Percentiles rank a stretch among this genome's conserved stretches.
Conservation (phyloP, 257 asterid genomes). For the Nicotiana noctiflora region DNA sequence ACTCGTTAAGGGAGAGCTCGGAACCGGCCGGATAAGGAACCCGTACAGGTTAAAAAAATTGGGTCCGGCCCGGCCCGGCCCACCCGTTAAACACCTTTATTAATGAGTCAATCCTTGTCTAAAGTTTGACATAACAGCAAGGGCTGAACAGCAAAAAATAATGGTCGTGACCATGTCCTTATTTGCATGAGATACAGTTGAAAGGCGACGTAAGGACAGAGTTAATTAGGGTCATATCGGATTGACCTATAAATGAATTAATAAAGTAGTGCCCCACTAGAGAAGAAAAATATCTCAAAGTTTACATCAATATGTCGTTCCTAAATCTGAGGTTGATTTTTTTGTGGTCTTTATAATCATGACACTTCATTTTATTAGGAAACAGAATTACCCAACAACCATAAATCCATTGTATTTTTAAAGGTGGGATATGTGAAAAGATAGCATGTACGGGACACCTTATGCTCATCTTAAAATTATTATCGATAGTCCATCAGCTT, state of each 20-base stretch:
- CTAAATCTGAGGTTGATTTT: neutral
- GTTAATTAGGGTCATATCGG: neutral
- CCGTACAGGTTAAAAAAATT: no score
- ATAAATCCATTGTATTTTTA: no score
- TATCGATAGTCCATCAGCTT: no score
- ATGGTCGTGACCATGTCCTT: neutral
- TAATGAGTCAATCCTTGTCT: neutral
- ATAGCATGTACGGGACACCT: no score
- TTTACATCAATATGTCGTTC: neutral
- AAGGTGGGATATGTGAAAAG: no score
- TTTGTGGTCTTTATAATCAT: neutral
- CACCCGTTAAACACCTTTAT: no score
- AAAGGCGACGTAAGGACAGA: neutral
- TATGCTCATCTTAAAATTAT: no score
- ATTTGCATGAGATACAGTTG: neutral
- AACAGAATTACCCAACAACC: neutral
- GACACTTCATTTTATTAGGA: neutral
- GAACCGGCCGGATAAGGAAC: no score
- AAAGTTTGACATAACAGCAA: neutral
- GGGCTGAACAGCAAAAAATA: neutral
- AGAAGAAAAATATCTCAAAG: neutral
- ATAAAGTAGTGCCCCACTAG: neutral
- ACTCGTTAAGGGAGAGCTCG: no score
- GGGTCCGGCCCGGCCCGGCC: no score
- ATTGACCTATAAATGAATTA: neutral